Base-by-base conservation (phyloP, 23 red algal genomes). In the Gracilaria gracilis region DNA sequence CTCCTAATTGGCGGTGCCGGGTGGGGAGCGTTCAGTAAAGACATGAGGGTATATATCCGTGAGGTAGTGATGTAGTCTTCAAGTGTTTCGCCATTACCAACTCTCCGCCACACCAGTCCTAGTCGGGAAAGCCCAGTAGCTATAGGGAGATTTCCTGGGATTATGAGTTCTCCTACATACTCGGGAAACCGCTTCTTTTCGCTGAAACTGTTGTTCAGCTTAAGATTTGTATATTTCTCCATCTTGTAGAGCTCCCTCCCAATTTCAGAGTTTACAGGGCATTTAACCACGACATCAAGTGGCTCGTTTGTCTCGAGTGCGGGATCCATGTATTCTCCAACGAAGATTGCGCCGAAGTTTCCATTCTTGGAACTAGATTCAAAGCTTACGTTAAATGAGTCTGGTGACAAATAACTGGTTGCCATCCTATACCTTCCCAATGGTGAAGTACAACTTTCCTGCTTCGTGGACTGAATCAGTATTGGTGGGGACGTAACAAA, bases 201-300 rank as follows among this genome's bases (percentile, higher is more conserved):
- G 14, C 32, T 29, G 34, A 49, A 61, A 25, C 67, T 72, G 9
- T 79, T 58, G 75, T 73, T 47, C 15, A 97, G 91, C 57, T 97
- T 97, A 11, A 74, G 25, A 91, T 97, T 97, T 11, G 92, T 80
- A 80, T 97, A 75, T 36, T 88, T 83, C 44, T 97, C 95, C 83
- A 87, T 82, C 36, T 89, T 79, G 69, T 90, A 91, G n/a, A 97
- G 86, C 35, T 85, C 55, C n/a, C 74, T 42, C n/a, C 84, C 95
- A 33, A 93, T 66, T 2, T 61, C 31, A 9, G 87, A 82, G 11
- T 78, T 84, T 0, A 85, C 75, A 9, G 95, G 85, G 32, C 82
- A 82, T 83, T 97, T 97, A 58, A 97, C 85, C 11, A 97, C 95
- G 16, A 97, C 29, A 23, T 94, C 65, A 20, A 25, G 33, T 5